phyloP scores from a whole-genome alignment of 371 early-diverging fungal species.

The Capniomyces stellatus region DNA sequence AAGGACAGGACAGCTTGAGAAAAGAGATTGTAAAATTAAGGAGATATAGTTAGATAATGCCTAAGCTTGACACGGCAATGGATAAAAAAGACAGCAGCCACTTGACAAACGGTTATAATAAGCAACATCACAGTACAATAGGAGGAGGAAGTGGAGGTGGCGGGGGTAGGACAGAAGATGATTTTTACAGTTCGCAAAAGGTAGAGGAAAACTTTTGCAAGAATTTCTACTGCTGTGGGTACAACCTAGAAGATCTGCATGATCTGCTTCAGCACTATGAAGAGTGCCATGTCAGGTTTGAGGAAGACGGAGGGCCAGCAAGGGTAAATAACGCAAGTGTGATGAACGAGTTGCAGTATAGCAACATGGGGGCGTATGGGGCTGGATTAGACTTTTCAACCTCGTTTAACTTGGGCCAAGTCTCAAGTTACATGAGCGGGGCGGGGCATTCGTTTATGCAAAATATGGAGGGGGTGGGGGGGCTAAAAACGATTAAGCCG shows the following conservation, averaged over 20 bases:
- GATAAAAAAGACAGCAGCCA: no score
- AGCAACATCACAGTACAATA: neutral
- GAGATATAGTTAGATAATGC: no score
- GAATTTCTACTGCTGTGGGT: slow-evolving; percentile 81
- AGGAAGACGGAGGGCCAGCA: slow-evolving; percentile 37
- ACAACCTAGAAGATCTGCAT: slow-evolving; percentile 61
- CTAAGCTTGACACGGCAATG: no score
- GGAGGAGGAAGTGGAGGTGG: neutral
- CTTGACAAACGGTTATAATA: neutral
- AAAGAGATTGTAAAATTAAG: no score
- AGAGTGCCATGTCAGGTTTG: slow-evolving; percentile 73
- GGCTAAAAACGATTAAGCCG: neutral
- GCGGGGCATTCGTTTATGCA: neutral
- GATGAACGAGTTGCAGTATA: neutral
- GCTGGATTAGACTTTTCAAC: neutral
- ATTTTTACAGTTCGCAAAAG: slow-evolving; percentile 54
- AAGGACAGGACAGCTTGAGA: no score
- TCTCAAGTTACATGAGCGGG: neutral
- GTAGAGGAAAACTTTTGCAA: slow-evolving; percentile 75
- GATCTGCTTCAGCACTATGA: slow-evolving; percentile 85
- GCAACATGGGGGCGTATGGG: neutral
- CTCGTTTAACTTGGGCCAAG: neutral
- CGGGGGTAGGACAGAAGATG: slow-evolving; percentile 20
- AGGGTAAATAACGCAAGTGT: neutral
- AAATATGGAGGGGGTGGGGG: neutral